Conservation (phyloP, 148 eudicot genomes). For the Arbutus unedo region DNA sequence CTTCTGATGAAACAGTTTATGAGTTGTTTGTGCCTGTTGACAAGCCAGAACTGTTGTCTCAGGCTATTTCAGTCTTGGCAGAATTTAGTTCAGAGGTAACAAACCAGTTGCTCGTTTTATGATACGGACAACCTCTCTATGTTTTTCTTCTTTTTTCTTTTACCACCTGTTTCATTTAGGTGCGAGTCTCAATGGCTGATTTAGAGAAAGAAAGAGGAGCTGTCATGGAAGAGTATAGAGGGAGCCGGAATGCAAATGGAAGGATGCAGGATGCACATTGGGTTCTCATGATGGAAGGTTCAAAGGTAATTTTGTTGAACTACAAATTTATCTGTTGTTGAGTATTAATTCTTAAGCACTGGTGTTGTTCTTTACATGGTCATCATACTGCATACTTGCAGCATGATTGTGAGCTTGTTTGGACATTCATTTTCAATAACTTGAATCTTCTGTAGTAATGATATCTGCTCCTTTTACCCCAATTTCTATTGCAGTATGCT, state of each 20-base stretch:
- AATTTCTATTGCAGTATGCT: constrained; percentile 60
- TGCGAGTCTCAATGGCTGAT: constrained; percentile 75
- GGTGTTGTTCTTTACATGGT: neutral
- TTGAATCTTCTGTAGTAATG: neutral
- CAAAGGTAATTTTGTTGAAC: constrained; percentile 45
- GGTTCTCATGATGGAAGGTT: constrained; percentile 85
- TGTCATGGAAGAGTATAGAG: constrained; percentile 88
- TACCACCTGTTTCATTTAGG: constrained; percentile 33
- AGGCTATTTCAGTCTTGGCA: constrained; percentile 77
- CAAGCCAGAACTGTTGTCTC: constrained; percentile 76
- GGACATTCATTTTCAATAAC: neutral
- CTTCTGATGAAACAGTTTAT: constrained; percentile 82
- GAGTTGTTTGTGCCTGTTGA: constrained; percentile 93
- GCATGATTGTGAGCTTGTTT: neutral
- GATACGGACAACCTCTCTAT: neutral
- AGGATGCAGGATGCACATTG: constrained; percentile 95
- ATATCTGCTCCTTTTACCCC: neutral
- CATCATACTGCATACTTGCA: neutral
- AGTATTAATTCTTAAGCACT: neutral
- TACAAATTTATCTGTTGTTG: neutral
- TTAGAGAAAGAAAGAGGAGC: constrained; percentile 96
- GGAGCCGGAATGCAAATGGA: constrained; percentile 76
- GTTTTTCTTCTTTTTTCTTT: neutral
- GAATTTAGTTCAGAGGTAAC: constrained; percentile 84
- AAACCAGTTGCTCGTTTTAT: constrained; percentile 5